Conservation (phyloP, 306 rosid genomes). For the Arachis hypogaea region DNA sequence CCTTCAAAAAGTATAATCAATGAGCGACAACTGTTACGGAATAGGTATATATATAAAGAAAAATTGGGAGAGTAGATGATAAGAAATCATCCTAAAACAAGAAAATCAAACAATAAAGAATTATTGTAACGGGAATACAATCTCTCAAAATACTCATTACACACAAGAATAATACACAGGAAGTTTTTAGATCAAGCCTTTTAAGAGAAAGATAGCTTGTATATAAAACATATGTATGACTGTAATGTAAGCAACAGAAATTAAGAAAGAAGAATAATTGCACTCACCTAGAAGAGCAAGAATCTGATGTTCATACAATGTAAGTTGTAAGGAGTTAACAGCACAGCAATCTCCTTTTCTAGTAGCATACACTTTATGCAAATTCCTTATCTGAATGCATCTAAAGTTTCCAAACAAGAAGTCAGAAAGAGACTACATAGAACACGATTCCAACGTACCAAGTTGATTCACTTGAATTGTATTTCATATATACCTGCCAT, state of each 20-base stretch:
- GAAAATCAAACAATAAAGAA: background rate
- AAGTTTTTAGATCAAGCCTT: background rate
- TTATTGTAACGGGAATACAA: background rate
- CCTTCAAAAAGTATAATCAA: constrained; percentile 58
- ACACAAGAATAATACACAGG: constrained; percentile 2
- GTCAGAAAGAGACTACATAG: constrained; percentile 34
- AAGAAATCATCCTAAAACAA: constrained; percentile 17
- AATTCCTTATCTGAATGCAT: constrained; percentile 92
- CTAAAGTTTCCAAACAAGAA: constrained; percentile 47
- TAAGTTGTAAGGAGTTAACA: constrained; percentile 76
- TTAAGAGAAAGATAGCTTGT: background rate
- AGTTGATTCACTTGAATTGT: constrained; percentile 30
- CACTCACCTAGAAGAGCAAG: constrained; percentile 93
- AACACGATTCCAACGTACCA: constrained; percentile 12
- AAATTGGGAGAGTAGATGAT: constrained; percentile 12
- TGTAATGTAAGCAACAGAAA: background rate
- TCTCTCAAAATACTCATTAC: constrained; percentile 10
- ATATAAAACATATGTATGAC: background rate
- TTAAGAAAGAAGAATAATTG: constrained; percentile 7
- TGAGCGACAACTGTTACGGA: constrained; percentile 1
- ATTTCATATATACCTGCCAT: constrained; percentile 66
- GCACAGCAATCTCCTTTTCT: constrained; percentile 87
- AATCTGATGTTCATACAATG: constrained; percentile 93
- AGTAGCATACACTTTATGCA: constrained; percentile 82
- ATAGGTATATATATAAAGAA: constrained; percentile 9